A percentile compares a stretch with the other conserved stretches of the same genome.
These are phyloP conservation scores for Abelmoschus esculentus DNA, from an alignment of 345 rosid genomes.

Conservation along the genomic window DNA sequence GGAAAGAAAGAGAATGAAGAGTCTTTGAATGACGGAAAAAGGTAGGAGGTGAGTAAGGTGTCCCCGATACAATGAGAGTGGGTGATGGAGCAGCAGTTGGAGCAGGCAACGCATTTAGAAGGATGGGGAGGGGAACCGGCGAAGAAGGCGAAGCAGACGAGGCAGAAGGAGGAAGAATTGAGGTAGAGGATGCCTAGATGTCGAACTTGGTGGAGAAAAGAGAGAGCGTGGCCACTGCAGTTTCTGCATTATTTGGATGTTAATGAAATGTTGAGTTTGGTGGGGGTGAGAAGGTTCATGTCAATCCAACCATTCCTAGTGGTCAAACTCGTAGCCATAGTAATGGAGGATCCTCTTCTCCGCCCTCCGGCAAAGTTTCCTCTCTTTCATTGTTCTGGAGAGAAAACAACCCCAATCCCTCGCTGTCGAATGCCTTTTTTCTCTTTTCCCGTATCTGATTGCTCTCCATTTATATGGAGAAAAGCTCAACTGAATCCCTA, in stretches of 20 bases:
- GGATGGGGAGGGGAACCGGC: conserved; percentile 40
- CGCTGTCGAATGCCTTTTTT: no score
- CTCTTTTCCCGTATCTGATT: no score
- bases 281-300: neutral
- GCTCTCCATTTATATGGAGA: no score
- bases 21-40: conserved; percentile 43
- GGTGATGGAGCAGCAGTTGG: conserved; percentile 44
- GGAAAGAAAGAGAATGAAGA: conserved; percentile 42
- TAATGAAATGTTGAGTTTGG: neutral
- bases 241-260: conserved; percentile 29
- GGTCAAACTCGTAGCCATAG: neutral
- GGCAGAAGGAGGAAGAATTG: conserved; percentile 61
- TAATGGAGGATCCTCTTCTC: neutral
- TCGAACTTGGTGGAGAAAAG: conserved; percentile 50
- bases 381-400: neutral
- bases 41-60: conserved; percentile 26
- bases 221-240: conserved; percentile 29
- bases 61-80: conserved; percentile 54
- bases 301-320: neutral
- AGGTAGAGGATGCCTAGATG: conserved; percentile 48
- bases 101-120: conserved; percentile 54
- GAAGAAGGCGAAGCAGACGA: conserved; percentile 53
- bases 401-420: no score
- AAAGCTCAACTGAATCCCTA: no score
- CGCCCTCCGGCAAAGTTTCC: neutral